These are phyloP conservation scores for Bjerkandera adusta DNA, from an alignment of 1,284 basidiomycete genomes.

Conservation along the genomic window DNA sequence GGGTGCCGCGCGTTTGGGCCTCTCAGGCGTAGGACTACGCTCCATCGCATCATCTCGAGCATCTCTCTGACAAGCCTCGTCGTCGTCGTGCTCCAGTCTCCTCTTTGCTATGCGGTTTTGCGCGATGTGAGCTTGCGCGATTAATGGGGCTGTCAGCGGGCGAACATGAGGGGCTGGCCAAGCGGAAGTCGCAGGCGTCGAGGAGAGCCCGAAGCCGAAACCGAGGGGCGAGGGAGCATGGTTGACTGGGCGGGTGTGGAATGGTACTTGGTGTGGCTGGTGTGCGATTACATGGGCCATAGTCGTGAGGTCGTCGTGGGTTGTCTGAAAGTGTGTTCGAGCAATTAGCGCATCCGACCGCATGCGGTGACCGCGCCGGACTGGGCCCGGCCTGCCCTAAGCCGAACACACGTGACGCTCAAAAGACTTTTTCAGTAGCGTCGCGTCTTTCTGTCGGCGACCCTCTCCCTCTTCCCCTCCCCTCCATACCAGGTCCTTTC, in stretches of 20 bases:
- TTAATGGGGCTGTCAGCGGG: not conserved
- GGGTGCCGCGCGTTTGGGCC: constrained; percentile 60
- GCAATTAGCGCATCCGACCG: constrained; percentile 23
- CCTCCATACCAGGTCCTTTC: constrained; percentile 5
- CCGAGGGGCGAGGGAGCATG: constrained; percentile 65
- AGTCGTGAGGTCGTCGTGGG: constrained; percentile 29
- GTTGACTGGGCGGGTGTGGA: constrained; percentile 57
- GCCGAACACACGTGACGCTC: constrained; percentile 25
- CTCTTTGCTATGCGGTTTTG: constrained; percentile 54
- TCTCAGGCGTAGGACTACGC: constrained; percentile 76
- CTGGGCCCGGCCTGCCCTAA: constrained; percentile 38
- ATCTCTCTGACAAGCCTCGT: constrained; percentile 39
- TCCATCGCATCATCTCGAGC: constrained; percentile 71
- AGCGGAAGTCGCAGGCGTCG: constrained; percentile 36
- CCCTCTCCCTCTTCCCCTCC: constrained; percentile 10
- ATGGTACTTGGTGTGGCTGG: constrained; percentile 55
- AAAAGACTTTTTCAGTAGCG: constrained; percentile 19
- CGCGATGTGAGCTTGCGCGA: constrained; percentile 30
- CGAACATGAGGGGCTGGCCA: constrained; percentile 31
- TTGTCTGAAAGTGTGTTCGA: constrained; percentile 12
- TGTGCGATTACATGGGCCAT: constrained; percentile 69
- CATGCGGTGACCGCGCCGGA: constrained; percentile 20
- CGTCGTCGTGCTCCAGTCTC: constrained; percentile 60
- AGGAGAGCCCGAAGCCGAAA: constrained; percentile 65
- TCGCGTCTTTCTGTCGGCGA: constrained; percentile 9